A percentile compares a stretch with the other conserved stretches of the same genome.
phyloP scores from a whole-genome alignment of 805 yeast genomes.

The Cyberlindnera maclurae region DNA sequence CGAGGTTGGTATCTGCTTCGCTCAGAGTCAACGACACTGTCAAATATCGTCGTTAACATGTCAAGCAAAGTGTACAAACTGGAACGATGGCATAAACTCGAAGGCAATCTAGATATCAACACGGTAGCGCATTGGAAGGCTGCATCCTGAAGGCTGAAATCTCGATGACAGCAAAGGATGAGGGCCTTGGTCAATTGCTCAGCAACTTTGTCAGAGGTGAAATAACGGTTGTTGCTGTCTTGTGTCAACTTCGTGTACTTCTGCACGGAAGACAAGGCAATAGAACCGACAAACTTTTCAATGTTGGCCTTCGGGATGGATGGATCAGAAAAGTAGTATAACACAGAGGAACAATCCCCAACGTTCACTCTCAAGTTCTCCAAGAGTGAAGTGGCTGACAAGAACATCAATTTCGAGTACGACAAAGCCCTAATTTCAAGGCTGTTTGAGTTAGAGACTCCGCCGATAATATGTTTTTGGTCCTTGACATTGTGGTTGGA shows the following conservation, averaged over 20 bases:
- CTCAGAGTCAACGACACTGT: constrained; percentile 78
- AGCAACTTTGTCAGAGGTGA: constrained; percentile 54
- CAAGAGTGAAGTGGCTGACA: constrained; percentile 72
- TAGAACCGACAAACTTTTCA: constrained; percentile 57
- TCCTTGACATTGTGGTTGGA: constrained; percentile 73
- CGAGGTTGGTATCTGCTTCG: constrained; percentile 80
- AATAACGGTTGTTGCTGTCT: constrained; percentile 46
- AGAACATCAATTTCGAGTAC: constrained; percentile 76
- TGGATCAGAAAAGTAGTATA: constrained; percentile 82
- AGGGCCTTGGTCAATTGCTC: constrained; percentile 63
- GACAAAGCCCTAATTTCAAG: constrained; percentile 50
- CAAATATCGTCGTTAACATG: constrained; percentile 66
- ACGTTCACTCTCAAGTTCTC: constrained; percentile 73
- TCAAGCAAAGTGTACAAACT: constrained; percentile 78
- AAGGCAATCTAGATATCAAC: constrained; percentile 61
- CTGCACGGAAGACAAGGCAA: constrained; percentile 52
- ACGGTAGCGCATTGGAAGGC: constrained; percentile 74
- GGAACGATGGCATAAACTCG: constrained; percentile 66
- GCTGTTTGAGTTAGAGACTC: constrained; percentile 33
- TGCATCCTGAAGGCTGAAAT: constrained; percentile 63
- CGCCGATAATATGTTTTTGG: constrained; percentile 53
- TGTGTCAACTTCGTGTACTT: constrained; percentile 43
- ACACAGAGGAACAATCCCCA: constrained; percentile 75
- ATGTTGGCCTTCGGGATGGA: constrained; percentile 64
- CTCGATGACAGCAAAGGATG: constrained; percentile 70